These are phyloP conservation scores for Aleurites moluccanus DNA, from an alignment of 441 rosid genomes.

Conservation along the genomic window DNA sequence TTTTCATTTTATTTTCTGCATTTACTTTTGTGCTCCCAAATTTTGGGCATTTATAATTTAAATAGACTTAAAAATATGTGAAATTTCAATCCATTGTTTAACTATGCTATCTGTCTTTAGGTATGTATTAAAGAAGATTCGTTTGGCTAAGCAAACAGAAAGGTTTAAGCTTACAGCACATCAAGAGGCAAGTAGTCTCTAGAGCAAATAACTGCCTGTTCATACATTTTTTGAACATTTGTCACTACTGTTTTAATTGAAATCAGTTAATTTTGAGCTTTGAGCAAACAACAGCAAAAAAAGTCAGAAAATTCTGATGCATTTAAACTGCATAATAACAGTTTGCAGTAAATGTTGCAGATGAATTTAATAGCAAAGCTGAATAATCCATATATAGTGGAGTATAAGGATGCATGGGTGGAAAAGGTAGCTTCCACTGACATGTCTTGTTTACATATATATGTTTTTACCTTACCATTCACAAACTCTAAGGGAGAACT, in stretches of 20 bases:
- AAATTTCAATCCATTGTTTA: neutral
- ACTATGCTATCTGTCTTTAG: conserved; percentile 22
- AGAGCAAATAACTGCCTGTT: neutral
- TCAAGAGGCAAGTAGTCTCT: conserved; percentile 52
- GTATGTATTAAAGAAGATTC: conserved; percentile 68
- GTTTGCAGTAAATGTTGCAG: conserved; percentile 31
- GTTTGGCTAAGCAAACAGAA: conserved; percentile 57
- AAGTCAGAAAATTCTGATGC: no score
- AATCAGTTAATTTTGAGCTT: neutral
- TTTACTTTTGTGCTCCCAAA: neutral
- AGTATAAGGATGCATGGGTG: conserved; percentile 66
- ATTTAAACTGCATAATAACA: neutral
- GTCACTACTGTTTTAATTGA: no score
- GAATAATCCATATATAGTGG: conserved; percentile 50
- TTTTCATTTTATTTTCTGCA: neutral
- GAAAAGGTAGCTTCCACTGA: conserved; percentile 46
- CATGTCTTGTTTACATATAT: neutral
- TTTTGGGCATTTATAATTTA: no score
- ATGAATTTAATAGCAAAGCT: conserved; percentile 62
- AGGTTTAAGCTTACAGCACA: conserved; percentile 55
- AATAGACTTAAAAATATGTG: neutral
- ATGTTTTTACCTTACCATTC: neutral
- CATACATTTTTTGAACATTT: neutral
- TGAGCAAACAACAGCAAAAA: no score
- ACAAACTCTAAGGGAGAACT: neutral